Conservation (phyloP, 371 early-diverging fungal genomes). For the Lichtheimia corymbifera region DNA sequence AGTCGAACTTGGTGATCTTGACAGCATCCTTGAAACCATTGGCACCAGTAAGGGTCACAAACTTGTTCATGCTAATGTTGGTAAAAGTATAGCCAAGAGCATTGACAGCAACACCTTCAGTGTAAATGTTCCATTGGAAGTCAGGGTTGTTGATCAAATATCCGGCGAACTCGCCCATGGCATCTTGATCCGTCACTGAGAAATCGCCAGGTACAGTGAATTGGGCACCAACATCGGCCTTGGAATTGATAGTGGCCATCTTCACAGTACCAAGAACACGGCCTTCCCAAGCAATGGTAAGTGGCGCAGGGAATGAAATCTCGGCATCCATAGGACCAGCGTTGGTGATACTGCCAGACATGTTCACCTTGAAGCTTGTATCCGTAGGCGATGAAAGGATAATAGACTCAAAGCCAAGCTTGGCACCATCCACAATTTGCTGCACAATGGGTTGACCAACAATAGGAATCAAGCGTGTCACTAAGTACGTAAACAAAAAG, state of each 20-base stretch:
- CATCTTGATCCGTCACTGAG: conserved; percentile 37
- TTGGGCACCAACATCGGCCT: conserved; percentile 40
- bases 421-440: conserved; percentile 51
- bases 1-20: conserved; percentile 47
- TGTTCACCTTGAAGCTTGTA: conserved; percentile 50
- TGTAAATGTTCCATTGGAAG: conserved; percentile 54
- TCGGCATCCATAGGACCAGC: conserved; percentile 67
- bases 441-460: conserved; percentile 64
- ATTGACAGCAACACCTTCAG: conserved; percentile 41
- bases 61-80: conserved; percentile 45
- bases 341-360: conserved; percentile 56
- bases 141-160: conserved; percentile 54
- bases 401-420: conserved; percentile 50
- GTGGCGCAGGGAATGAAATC: conserved; percentile 54
- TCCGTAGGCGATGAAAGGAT: conserved; percentile 54
- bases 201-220: conserved; percentile 48
- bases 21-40: conserved; percentile 48
- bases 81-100: conserved; percentile 53
- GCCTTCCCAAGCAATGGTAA: conserved; percentile 54
- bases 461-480: conserved; percentile 53
- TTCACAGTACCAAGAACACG: conserved; percentile 49
- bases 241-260: conserved; percentile 44
- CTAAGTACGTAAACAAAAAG: conserved; percentile 5
- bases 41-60: conserved; percentile 47
- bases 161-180: conserved; percentile 48